A percentile compares a stretch with the other conserved stretches of the same genome.
Conservation (phyloP, 2,329 filamentous ascomycete species). For the Scolecobasidium constrictum region DNA sequence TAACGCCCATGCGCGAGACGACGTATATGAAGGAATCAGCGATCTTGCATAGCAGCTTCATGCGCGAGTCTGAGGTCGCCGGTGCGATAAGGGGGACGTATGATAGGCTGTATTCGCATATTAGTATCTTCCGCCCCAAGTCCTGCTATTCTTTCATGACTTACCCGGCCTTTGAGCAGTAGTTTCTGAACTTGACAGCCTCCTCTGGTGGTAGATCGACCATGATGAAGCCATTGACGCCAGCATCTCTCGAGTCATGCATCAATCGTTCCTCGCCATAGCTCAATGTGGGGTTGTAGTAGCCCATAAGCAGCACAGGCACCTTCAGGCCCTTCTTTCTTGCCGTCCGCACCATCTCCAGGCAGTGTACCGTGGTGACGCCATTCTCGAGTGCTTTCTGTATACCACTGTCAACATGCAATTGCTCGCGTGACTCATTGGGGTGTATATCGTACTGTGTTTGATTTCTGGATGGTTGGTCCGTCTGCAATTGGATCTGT, state of each 20-base stretch:
- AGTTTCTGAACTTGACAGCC: conserved; percentile 79
- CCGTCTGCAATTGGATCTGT: conserved; percentile 97
- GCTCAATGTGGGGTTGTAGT: conserved; percentile 91
- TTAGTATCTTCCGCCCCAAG: background rate
- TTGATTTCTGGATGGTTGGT: conserved; percentile 90
- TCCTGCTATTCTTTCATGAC: too few relatives aligned
- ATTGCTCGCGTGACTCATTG: too few relatives aligned
- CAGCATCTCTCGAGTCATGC: conserved; percentile 69
- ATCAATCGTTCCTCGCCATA: conserved; percentile 90
- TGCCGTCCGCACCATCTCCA: conserved; percentile 76
- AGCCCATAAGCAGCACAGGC: conserved; percentile 92
- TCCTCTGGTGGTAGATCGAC: conserved; percentile 94
- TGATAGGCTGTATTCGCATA: conserved; percentile 51
- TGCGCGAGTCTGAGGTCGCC: conserved; percentile 80
- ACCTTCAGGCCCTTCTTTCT: conserved; percentile 65
- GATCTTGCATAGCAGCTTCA: conserved; percentile 92
- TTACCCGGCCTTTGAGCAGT: conserved; percentile 66
- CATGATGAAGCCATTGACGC: conserved; percentile 93
- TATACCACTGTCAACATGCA: too few relatives aligned
- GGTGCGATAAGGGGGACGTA: conserved; percentile 97
- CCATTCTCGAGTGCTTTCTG: conserved; percentile 69
- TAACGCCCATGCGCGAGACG: conserved; percentile 93
- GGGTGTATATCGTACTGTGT: conserved; percentile 46
- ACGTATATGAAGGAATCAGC: conserved; percentile 99
- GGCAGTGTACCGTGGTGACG: conserved; percentile 67